phyloP scores from a whole-genome alignment of 805 yeast genomes.

The Starmerella tilneyi region DNA sequence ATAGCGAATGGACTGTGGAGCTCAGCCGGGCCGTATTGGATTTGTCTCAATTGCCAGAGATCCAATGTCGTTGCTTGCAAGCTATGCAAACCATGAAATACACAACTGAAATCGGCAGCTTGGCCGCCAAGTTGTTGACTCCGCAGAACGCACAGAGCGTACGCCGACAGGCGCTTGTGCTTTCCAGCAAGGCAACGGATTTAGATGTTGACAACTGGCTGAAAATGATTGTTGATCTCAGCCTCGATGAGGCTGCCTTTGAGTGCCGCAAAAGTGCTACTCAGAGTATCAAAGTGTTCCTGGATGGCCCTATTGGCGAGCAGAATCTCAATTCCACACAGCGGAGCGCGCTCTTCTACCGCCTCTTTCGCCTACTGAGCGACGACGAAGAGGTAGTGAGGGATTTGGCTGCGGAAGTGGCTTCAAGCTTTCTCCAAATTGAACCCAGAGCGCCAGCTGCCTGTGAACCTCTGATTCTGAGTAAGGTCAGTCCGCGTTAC shows the following conservation, averaged over 20 bases:
- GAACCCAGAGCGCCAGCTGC: conserved; percentile 13
- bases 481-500: conserved; percentile 7
- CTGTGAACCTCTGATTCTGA: conserved; percentile 14
- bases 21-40: conserved; percentile 4
- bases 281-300: conserved; percentile 35
- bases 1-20: conserved; percentile 8
- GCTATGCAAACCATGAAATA: background rate
- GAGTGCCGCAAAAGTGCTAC: conserved; percentile 40
- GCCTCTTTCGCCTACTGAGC: conserved; percentile 24
- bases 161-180: conserved; percentile 20
- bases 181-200: conserved; percentile 3
- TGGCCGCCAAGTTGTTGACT: background rate
- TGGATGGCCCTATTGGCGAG: conserved; percentile 5
- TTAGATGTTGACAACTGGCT: conserved; percentile 26
- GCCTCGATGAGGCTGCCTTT: conserved; percentile 39
- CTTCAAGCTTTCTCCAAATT: conserved; percentile 31
- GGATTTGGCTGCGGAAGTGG: conserved; percentile 36
- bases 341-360: conserved; percentile 3
- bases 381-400: conserved; percentile 66
- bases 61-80: conserved; percentile 5
- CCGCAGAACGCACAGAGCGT: conserved; percentile 10
- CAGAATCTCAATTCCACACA: background rate
- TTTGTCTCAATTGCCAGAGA: background rate
- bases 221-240: conserved; percentile 26
- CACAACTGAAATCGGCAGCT: background rate